Evolutionary conservation across 2,329 filamentous ascomycete genomes (phyloP).

Genomic region (Trichoderma harzianum): DNA sequence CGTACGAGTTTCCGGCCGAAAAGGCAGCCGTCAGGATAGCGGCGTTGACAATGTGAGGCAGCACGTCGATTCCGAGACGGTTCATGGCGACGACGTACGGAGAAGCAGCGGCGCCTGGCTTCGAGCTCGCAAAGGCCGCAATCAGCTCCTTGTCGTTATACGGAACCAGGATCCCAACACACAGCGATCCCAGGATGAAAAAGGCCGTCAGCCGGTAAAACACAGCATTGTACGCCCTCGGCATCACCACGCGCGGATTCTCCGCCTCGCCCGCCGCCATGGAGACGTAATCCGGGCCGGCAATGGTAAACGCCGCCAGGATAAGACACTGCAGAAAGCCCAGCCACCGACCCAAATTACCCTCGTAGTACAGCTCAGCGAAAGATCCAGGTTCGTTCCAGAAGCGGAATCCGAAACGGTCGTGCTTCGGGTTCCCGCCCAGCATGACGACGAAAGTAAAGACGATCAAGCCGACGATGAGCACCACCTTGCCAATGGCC

Average conservation of each 20-base stretch:
- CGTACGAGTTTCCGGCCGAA: slow-evolving; percentile 63
- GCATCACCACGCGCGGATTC: slow-evolving; percentile 66
- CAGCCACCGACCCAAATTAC: slow-evolving; percentile 66
- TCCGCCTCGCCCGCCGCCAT: slow-evolving; percentile 70
- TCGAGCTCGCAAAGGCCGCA: slow-evolving; percentile 54
- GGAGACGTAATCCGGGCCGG: slow-evolving; percentile 65
- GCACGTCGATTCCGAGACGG: slow-evolving; percentile 56
- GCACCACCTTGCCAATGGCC: slow-evolving; percentile 66
- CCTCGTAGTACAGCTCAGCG: slow-evolving; percentile 59
- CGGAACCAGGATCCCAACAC: slow-evolving; percentile 68
- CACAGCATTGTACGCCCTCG: slow-evolving; percentile 72
- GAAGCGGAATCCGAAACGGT: slow-evolving; percentile 68
- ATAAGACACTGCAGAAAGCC: slow-evolving; percentile 76
- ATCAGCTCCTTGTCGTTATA: slow-evolving; percentile 63
- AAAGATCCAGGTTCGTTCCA: slow-evolving; percentile 70
- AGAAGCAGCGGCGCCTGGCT: slow-evolving; percentile 66
- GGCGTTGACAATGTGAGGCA: slow-evolving; percentile 71
- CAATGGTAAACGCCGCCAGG: slow-evolving; percentile 64
- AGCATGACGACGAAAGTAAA: slow-evolving; percentile 84
- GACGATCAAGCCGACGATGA: slow-evolving; percentile 67
- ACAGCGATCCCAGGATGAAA: slow-evolving; percentile 71
- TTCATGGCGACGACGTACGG: slow-evolving; percentile 68
- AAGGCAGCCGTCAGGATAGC: slow-evolving; percentile 65
- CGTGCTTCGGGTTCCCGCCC: slow-evolving; percentile 71
- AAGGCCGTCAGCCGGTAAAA: slow-evolving; percentile 75